These are phyloP conservation scores for Lipomyces kockii DNA, from an alignment of 805 yeast genomes.

Conservation along the genomic window DNA sequence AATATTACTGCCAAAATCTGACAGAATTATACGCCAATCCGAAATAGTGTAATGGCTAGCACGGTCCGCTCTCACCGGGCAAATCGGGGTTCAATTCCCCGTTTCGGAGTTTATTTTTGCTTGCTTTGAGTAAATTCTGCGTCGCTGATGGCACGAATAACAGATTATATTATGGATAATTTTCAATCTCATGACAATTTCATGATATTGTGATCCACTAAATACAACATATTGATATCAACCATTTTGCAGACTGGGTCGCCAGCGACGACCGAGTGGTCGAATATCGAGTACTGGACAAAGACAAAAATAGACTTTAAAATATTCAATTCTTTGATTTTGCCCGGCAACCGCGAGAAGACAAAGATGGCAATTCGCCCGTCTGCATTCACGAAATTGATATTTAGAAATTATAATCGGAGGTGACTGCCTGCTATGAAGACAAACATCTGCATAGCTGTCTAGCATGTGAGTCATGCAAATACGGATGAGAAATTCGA, in stretches of 20 bases:
- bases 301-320: not conserved
- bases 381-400: not conserved
- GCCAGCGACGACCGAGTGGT: not conserved
- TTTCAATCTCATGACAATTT: no score
- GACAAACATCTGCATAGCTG: not conserved
- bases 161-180: no score
- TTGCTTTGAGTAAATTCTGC: no score
- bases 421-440: not conserved
- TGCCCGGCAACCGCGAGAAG: not conserved
- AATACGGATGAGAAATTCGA: not conserved
- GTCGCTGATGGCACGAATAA: no score
- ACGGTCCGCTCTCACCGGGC: conserved; percentile 31
- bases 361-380: not conserved
- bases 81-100: conserved; percentile 29
- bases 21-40: not conserved
- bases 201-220: no score
- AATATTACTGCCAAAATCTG: not conserved
- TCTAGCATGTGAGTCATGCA: not conserved
- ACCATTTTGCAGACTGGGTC: not conserved
- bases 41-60: conserved; percentile 29
- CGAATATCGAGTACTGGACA: not conserved
- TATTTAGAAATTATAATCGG: not conserved
- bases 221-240: no score
- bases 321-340: not conserved
- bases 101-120: conserved; percentile 16